Evolutionary conservation across 2,329 filamentous ascomycete species (phyloP).

Genomic region (Microcyclosporella mali): DNA sequence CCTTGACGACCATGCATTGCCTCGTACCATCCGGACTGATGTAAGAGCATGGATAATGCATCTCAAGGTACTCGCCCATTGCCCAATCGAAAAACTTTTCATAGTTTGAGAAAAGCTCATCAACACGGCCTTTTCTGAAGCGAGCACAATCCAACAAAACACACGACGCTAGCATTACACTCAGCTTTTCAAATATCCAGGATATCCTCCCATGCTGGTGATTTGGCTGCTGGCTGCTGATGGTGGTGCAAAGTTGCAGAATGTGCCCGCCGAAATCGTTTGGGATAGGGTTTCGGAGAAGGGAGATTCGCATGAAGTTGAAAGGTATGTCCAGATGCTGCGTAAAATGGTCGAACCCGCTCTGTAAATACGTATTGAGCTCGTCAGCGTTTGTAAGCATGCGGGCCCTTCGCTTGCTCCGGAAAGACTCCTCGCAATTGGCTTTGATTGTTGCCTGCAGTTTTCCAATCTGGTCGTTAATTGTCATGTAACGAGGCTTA

Average conservation of each 20-base stretch:
- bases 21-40: constrained; percentile 27
- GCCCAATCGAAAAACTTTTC: constrained; percentile 39
- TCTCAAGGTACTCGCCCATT: constrained; percentile 40
- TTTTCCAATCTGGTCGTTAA: constrained; percentile 45
- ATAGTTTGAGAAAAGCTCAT: constrained; percentile 39
- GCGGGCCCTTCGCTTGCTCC: constrained; percentile 40
- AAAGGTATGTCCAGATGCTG: constrained; percentile 42
- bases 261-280: constrained; percentile 47
- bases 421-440: constrained; percentile 37
- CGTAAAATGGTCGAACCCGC: constrained; percentile 48
- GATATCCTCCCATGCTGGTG: constrained; percentile 26
- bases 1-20: constrained; percentile 30
- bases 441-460: constrained; percentile 40
- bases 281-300: constrained; percentile 41
- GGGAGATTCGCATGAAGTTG: constrained; percentile 46
- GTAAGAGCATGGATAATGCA: constrained; percentile 44
- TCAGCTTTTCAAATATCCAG: constrained; percentile 41
- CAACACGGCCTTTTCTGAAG: constrained; percentile 33
- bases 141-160: constrained; percentile 45
- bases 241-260: constrained; percentile 41
- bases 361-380: constrained; percentile 44
- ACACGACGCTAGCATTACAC: constrained; percentile 46
- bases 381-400: constrained; percentile 45
- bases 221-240: constrained; percentile 32
- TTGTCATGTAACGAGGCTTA: constrained; percentile 41